These are phyloP conservation scores for Aegilops umbellulata DNA, from an alignment of 176 grass and related monocot genomes.

Conservation along the genomic window DNA sequence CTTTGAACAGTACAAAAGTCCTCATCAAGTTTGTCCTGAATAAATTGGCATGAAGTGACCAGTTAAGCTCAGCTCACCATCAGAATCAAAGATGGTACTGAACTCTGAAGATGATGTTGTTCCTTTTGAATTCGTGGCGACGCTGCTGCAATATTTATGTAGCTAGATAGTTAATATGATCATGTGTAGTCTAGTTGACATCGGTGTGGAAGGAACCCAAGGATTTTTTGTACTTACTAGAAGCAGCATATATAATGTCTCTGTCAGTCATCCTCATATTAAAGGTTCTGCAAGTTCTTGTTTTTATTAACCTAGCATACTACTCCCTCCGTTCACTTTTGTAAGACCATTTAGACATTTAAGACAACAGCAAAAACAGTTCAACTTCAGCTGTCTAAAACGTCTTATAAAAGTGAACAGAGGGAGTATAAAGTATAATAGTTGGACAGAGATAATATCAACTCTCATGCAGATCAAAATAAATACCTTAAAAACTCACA, in stretches of 20 bases:
- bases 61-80: constrained; percentile 26
- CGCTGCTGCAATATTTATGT: constrained; percentile 26
- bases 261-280: background rate
- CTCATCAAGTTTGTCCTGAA: constrained; percentile 37
- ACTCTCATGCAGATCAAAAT: background rate
- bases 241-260: constrained; percentile 20
- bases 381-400: too few species aligned
- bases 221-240: constrained; percentile 29
- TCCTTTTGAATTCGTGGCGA: constrained; percentile 12
- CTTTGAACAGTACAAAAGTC: constrained; percentile 24
- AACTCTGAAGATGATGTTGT: constrained; percentile 31
- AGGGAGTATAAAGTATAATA: background rate
- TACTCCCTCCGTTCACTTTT: too few species aligned
- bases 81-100: constrained; percentile 34
- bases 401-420: too few species aligned
- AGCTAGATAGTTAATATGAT: constrained; percentile 11
- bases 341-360: too few species aligned
- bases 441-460: background rate
- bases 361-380: too few species aligned
- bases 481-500: background rate
- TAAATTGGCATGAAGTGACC: constrained; percentile 37
- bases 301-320: background rate
- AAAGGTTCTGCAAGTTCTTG: background rate
- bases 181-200: constrained; percentile 8
- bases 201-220: constrained; percentile 10